Conservation (phyloP, 306 rosid species). For the Mucuna pruriens region DNA sequence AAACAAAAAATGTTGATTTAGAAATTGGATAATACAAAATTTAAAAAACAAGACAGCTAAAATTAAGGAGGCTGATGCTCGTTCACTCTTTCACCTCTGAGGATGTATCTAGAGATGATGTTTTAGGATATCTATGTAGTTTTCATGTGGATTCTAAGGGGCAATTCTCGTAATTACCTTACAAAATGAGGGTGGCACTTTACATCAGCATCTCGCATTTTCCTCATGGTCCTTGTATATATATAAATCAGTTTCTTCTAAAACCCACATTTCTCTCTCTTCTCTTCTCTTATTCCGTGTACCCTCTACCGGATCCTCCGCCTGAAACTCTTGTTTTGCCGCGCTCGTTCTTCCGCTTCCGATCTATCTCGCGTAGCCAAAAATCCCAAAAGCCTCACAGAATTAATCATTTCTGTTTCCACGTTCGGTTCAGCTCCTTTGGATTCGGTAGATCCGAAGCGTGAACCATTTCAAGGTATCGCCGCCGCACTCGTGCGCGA, state of each 20-base stretch:
- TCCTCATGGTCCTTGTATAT: neutral
- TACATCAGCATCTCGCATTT: neutral
- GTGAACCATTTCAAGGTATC: conserved; percentile 41
- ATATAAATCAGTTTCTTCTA: neutral
- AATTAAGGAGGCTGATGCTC: neutral
- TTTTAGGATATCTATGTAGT: neutral
- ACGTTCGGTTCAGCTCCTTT: conserved; percentile 14
- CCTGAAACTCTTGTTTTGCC: conserved; percentile 4
- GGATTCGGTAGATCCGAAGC: conserved; percentile 42
- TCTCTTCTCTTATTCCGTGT: conserved; percentile 2
- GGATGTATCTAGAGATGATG: neutral
- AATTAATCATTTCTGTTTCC: neutral
- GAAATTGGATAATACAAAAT: neutral
- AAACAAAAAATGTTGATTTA: neutral
- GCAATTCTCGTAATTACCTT: neutral
- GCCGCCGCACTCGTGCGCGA: neutral
- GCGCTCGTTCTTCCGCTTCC: neutral
- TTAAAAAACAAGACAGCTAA: neutral
- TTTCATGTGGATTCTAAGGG: neutral
- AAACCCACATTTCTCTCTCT: neutral
- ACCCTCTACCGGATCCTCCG: conserved; percentile 46
- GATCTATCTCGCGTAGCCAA: conserved; percentile 7
- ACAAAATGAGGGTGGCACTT: neutral
- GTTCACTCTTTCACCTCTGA: neutral
- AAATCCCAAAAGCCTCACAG: neutral